Evolutionary conservation across 805 yeast genomes (phyloP).

Genomic region (Saturnispora hagleri): DNA sequence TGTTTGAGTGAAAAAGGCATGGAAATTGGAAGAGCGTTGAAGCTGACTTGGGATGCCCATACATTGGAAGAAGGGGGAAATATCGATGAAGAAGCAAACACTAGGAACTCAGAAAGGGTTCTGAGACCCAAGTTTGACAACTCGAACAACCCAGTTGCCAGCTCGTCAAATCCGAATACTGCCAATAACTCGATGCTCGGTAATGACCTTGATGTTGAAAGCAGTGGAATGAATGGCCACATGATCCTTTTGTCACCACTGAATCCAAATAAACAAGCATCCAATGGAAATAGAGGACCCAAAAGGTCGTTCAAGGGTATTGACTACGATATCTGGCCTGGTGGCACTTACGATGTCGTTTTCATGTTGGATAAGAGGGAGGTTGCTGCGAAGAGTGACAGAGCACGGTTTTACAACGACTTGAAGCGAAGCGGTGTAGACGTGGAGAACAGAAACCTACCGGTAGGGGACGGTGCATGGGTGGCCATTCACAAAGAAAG

Average conservation of each 20-base stretch:
- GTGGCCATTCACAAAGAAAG: conserved; percentile 58
- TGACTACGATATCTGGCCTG: conserved; percentile 51
- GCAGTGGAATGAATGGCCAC: background rate
- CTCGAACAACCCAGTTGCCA: conserved; percentile 4
- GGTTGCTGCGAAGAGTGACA: conserved; percentile 53
- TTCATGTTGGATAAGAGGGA: conserved; percentile 78
- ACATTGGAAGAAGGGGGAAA: conserved; percentile 21
- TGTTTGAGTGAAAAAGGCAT: conserved; percentile 63
- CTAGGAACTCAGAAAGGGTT: background rate
- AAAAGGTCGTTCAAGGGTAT: conserved; percentile 7
- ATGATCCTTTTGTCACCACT: background rate
- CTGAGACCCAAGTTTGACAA: background rate
- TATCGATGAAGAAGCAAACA: background rate
- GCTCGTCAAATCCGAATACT: conserved; percentile 3
- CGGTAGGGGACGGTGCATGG: conserved; percentile 90
- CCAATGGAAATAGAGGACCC: background rate
- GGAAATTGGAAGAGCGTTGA: conserved; percentile 49
- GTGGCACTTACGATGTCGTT: conserved; percentile 47
- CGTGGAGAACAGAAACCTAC: conserved; percentile 46
- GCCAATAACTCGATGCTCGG: conserved; percentile 3
- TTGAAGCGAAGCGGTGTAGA: conserved; percentile 40
- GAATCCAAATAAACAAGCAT: background rate
- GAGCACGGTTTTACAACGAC: conserved; percentile 59
- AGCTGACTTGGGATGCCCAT: conserved; percentile 25
- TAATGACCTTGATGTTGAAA: background rate